These are phyloP conservation scores for Suillus ampliporus DNA, from an alignment of 768 basidiomycete species.

Conservation along the genomic window DNA sequence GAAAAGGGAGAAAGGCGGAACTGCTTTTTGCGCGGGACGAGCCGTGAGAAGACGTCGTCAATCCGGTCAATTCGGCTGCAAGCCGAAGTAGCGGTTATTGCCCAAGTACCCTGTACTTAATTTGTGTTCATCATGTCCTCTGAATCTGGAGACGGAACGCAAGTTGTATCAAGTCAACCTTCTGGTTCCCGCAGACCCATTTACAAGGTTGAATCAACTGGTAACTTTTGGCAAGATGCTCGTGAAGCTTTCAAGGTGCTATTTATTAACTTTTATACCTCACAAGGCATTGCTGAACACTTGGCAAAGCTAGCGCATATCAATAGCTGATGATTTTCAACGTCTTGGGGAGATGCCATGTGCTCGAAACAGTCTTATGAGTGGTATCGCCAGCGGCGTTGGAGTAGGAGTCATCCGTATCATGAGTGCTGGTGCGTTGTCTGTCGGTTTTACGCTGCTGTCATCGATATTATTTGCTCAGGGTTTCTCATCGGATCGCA, in stretches of 20 bases:
- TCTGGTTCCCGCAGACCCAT: slow-evolving; percentile 25
- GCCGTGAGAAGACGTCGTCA: slow-evolving; percentile 36
- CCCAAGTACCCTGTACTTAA: background rate
- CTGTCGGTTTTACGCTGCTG: background rate
- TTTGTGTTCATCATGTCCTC: slow-evolving; percentile 1
- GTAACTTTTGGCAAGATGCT: slow-evolving; percentile 37
- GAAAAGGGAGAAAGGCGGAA: slow-evolving; percentile 14
- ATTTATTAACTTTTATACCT: background rate
- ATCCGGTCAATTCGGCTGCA: background rate
- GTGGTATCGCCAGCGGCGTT: slow-evolving; percentile 79
- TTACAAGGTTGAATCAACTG: slow-evolving; percentile 38
- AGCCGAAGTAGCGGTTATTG: background rate
- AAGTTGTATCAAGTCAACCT: slow-evolving; percentile 7
- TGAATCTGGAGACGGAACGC: background rate
- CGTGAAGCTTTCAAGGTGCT: slow-evolving; percentile 39
- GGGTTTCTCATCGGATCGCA: slow-evolving; percentile 72
- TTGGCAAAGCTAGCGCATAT: slow-evolving; percentile 52
- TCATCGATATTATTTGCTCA: slow-evolving; percentile 30
- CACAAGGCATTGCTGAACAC: slow-evolving; percentile 17
- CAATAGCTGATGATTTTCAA: slow-evolving; percentile 55
- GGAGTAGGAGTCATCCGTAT: slow-evolving; percentile 80
- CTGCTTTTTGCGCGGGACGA: slow-evolving; percentile 23
- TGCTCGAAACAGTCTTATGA: slow-evolving; percentile 73
- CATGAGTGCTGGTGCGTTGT: slow-evolving; percentile 61
- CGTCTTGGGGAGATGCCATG: slow-evolving; percentile 77